Evolutionary conservation across 2,329 filamentous ascomycete genomes (phyloP).

Genomic region (Pseudonectria buxi): DNA sequence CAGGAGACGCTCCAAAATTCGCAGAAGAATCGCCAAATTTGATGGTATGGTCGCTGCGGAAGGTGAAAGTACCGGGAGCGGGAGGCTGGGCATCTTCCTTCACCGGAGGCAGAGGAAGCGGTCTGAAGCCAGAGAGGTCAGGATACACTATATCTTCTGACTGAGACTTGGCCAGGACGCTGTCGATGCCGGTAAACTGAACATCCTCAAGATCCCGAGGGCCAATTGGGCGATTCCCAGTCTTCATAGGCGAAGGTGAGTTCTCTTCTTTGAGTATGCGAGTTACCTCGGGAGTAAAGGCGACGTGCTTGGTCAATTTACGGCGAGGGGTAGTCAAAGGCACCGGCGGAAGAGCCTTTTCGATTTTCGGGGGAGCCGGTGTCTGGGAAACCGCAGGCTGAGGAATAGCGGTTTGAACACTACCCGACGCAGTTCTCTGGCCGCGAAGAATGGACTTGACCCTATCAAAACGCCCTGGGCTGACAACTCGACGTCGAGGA

Average conservation of each 20-base stretch:
- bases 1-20: constrained; percentile 49
- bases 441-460: constrained; percentile 53
- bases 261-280: constrained; percentile 33
- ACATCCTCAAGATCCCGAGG: constrained; percentile 18
- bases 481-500: constrained; percentile 34
- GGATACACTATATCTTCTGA: constrained; percentile 42
- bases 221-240: constrained; percentile 37
- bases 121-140: constrained; percentile 40
- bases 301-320: constrained; percentile 64
- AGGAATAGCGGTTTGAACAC: constrained; percentile 42
- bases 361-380: constrained; percentile 36
- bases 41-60: constrained; percentile 61
- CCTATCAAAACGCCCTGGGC: constrained; percentile 45
- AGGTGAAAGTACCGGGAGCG: constrained; percentile 54
- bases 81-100: constrained; percentile 29
- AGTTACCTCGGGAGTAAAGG: constrained; percentile 69
- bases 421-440: constrained; percentile 29
- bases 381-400: constrained; percentile 40
- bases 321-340: constrained; percentile 61
- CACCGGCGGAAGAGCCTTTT: constrained; percentile 46
- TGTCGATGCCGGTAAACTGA: constrained; percentile 25
- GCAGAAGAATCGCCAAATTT: constrained; percentile 43
- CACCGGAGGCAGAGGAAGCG: constrained; percentile 21
- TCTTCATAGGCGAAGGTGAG: constrained; percentile 52
- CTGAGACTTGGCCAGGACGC: constrained; percentile 18